Base-by-base conservation (phyloP, 2,329 filamentous ascomycete species). In the Cercospora janseana region DNA sequence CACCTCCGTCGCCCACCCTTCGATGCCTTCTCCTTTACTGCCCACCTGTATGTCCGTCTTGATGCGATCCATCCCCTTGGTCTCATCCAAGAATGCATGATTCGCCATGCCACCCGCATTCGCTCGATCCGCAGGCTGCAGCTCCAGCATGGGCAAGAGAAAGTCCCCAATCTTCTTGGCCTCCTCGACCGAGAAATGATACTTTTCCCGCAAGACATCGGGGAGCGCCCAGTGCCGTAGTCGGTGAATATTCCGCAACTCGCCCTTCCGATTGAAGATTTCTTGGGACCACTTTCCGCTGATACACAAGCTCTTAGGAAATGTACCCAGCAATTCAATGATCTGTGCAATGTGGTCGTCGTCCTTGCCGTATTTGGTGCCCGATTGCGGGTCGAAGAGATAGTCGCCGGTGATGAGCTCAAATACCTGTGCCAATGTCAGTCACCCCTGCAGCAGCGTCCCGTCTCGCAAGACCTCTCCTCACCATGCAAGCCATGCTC, bases 281-380 rank as follows among this genome's bases (percentile, higher is more conserved):
- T 97, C 93, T 70, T 96, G 92, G 10, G 86, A 91, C 93, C 93
- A 97, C 72, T 96, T 96, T 44, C 93, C 93, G 1, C 87, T 86
- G 47, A 95, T 80, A 70, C 89, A 96, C 42, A 97, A 79, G 4
- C 88, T 87, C 69, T 95, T 94, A 46, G 93, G 92, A 67, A 97
- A 97, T 1, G 87, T 85, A 6, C 93, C 93, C 13, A 98, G 82
- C 4, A 98, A 79, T 71, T 98, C 93, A 68, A 98, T 97, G 63
- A 98, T 97, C 69, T 98, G 93, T 7, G 93, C 93, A 60, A 98
- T 96, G 73, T 98, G 93, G 67, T 98, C 93, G 73, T 98, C 93
- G 67, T 98, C 93, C 74, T 98, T 98, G 67, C 93, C 93, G 70
- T 98, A 98, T 72, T 97, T 97, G 32, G 92, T 97, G 56, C 93